A percentile compares a stretch with the other conserved stretches of the same genome.
These are phyloP conservation scores for Kappamyces sp. DNA, from an alignment of 192 early-diverging fungal genomes.

Conservation along the genomic window DNA sequence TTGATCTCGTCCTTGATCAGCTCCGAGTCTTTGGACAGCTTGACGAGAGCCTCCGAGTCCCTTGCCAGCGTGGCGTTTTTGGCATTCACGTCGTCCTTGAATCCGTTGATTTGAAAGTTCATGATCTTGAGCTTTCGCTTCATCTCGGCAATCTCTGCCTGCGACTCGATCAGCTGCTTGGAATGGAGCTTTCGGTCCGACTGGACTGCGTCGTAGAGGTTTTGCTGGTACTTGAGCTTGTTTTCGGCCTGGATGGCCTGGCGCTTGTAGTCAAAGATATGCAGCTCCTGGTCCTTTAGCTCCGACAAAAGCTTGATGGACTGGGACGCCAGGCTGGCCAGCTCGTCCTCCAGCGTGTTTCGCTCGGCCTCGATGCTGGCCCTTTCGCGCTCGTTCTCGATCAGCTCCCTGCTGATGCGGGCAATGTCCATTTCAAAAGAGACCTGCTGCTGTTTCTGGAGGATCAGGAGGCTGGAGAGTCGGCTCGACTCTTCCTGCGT, in stretches of 20 bases:
- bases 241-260: conserved; percentile 55
- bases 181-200: conserved; percentile 55
- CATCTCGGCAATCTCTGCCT: conserved; percentile 57
- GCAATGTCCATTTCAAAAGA: conserved; percentile 52
- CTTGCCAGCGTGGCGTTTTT: conserved; percentile 45
- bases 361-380: conserved; percentile 33
- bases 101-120: conserved; percentile 63
- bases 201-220: conserved; percentile 61
- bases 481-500: conserved; percentile 31
- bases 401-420: conserved; percentile 29
- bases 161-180: conserved; percentile 57
- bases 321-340: conserved; percentile 27
- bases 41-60: conserved; percentile 41
- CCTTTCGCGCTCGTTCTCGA: conserved; percentile 24
- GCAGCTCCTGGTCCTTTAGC: conserved; percentile 52
- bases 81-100: conserved; percentile 52
- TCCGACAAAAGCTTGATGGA: conserved; percentile 36
- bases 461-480: conserved; percentile 25
- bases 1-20: conserved; percentile 49
- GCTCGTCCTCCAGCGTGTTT: conserved; percentile 36
- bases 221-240: conserved; percentile 62
- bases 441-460: conserved; percentile 43
- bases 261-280: conserved; percentile 53
- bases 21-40: conserved; percentile 49
- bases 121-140: conserved; percentile 58